Evolutionary conservation across 2,329 filamentous ascomycete species (phyloP), one percentile per base, ranked within the genome.

Genomic region (Arthrobotrys pseudoclavata): DNA sequence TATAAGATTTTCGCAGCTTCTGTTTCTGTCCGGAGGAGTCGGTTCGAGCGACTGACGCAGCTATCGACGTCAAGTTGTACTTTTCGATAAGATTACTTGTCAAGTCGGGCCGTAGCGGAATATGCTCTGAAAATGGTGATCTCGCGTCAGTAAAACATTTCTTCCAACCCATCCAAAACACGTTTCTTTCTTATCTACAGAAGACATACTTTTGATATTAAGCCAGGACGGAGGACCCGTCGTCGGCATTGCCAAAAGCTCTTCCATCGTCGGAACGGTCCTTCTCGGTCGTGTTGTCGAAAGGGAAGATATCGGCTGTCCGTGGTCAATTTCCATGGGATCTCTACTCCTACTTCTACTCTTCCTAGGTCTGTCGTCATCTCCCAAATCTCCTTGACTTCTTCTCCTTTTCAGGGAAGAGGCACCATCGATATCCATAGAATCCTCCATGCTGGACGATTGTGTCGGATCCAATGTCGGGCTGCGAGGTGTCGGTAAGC

Each of bases 21-120:
- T 87, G 87, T 82, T 88, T 88, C 79, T 86, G 85, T 76, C 86
- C 86, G 10, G 85, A 86, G 10, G 86, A 85, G 79, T 88, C 85
- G 40, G 82, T 84, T 60, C 87, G 84, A 34, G 85, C 86, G 31
- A 88, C 86, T 24, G 84, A 85, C 53, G 83, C 83, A 63, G 86
- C 86, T 34, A 88, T 84, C 22, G 81, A 77, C 69, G 84, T 82
- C 37, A 88, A 82, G 62, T 82, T 82, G 82, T 87, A 88, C 52
- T 87, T 82, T 66, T 83, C 81, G 78, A 88, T 84, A 62, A 88
- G 82, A 80, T 88, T 85, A 81, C 86, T 84, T 79, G 85, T 84
- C 50, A 83, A 82, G 79, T 86, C 85, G 74, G 87, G 87, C 80
- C 83, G 83, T 62, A 68, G 67, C 10, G 74, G 74, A n/a, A 68